These are phyloP conservation scores for Crassisporium funariophilum DNA, from an alignment of 768 basidiomycete species.

Conservation along the genomic window DNA sequence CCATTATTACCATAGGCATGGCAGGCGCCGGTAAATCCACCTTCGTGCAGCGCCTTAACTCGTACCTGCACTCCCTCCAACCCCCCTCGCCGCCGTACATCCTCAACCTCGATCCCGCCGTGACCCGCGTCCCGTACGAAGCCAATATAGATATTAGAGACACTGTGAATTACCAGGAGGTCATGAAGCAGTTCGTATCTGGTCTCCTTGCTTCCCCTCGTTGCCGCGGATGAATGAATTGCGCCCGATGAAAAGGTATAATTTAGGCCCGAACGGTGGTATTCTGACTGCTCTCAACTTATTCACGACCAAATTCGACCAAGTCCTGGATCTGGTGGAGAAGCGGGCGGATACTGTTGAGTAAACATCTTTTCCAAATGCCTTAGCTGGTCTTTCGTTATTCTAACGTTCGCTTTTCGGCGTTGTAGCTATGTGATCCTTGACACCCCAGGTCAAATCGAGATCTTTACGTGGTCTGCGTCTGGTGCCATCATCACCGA, in stretches of 20 bases:
- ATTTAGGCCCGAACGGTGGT: conserved; percentile 96
- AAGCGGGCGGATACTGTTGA: conserved; percentile 87
- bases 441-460: conserved; percentile 98
- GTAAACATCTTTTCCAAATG: conserved; percentile 46
- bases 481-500: conserved; percentile 99
- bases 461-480: conserved; percentile 99
- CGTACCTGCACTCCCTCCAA: conserved; percentile 75
- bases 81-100: conserved; percentile 84
- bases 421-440: conserved; percentile 84
- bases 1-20: conserved; percentile 94
- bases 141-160: conserved; percentile 98
- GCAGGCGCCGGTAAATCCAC: conserved; percentile 98
- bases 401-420: conserved; percentile 3
- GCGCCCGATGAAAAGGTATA: conserved; percentile 64
- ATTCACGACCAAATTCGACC: conserved; percentile 99
- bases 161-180: conserved; percentile 95
- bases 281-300: conserved; percentile 96
- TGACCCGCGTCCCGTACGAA: conserved; percentile 87
- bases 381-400: too few relatives aligned
- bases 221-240: conserved; percentile 17
- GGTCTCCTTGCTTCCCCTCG: conserved; percentile 11
- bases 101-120: conserved; percentile 97
- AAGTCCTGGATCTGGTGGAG: conserved; percentile 89
- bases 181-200: conserved; percentile 90
- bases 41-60: conserved; percentile 93